Evolutionary conservation across 345 rosid species (phyloP).

Genomic region (Xanthoceras sorbifolium): DNA sequence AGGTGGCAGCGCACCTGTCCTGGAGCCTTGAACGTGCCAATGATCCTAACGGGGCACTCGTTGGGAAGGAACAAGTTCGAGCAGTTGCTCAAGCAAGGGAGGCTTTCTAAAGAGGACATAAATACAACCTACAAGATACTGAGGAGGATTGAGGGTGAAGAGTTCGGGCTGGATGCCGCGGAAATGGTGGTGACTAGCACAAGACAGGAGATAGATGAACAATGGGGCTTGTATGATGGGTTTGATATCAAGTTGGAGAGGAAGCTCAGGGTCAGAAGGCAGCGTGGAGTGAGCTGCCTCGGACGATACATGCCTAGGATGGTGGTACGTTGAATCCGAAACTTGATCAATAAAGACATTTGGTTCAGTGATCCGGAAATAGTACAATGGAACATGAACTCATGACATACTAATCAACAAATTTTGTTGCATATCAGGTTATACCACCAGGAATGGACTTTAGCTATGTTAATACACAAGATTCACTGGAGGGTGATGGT

Average conservation of each 20-base stretch:
- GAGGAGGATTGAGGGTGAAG: slow-evolving; percentile 66
- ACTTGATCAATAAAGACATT: background rate
- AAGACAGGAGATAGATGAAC: slow-evolving; percentile 73
- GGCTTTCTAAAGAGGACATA: slow-evolving; percentile 59
- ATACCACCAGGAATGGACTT: slow-evolving; percentile 80
- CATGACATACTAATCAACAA: background rate
- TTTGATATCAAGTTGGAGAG: slow-evolving; percentile 68
- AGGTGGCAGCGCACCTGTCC: slow-evolving; percentile 61
- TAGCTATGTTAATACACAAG: slow-evolving; percentile 56
- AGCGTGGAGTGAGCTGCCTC: slow-evolving; percentile 68
- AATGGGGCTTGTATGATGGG: slow-evolving; percentile 79
- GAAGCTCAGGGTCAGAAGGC: slow-evolving; percentile 60
- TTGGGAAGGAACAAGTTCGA: slow-evolving; percentile 70
- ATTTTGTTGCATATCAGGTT: slow-evolving; percentile 37
- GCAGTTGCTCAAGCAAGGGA: slow-evolving; percentile 68
- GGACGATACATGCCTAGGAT: slow-evolving; percentile 72
- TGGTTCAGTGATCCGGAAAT: background rate
- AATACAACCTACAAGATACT: slow-evolving; percentile 61
- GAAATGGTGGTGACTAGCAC: slow-evolving; percentile 76
- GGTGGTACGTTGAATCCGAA: slow-evolving; percentile 47
- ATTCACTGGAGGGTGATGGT: slow-evolving; percentile 51
- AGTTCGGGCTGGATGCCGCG: slow-evolving; percentile 58
- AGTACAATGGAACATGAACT: background rate
- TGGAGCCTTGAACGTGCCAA: slow-evolving; percentile 66
- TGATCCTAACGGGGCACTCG: slow-evolving; percentile 73